Base-by-base conservation (phyloP, 176 grass and related monocot species). In the Metroxylon sagu region DNA sequence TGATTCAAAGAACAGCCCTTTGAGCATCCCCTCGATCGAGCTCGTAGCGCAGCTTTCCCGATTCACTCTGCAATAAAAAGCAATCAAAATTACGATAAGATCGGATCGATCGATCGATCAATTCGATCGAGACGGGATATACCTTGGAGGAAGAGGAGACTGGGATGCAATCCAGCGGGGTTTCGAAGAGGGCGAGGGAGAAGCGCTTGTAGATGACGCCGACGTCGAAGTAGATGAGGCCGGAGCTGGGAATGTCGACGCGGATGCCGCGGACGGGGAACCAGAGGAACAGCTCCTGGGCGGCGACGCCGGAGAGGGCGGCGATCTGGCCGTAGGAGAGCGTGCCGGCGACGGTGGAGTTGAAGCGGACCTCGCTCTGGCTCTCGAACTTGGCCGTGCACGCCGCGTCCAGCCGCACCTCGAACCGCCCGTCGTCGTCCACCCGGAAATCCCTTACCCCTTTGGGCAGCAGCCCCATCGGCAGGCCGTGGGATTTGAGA, bases 201-300 rank as follows among this genome's bases (percentile, higher is more conserved):
- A 50, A 25, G 7, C 61, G 61, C 61, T 64, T 64, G 48, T 64
- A 39, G 43, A 64, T 48, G 48, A 64, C 61, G 14, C 61, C 61
- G 43, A 64, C 61, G 61, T 64, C 61, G 61, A 64, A 64, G 18
- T 64, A 48, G 61, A 64, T 64, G 39, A 64, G 49, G 19, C 61
- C 61, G 18, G 43, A 25, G 19, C n/a, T 19, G 12, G 16, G 3
- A 6, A 25, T 31, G 43, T 64, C 61, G 61, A 64, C 39, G 39
- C 39, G 39, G 61, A 64, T 64, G 61, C 39, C 61, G 19, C 2
- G 61, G 19, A 64, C 61, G 8, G 48, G 61, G 61, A 64, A 64
- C 61, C 61, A 64, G 48, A 64, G 61, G 61, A 64, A 64, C 19
- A 64, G 61, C 18, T 64, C 61, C 61, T 64, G 61, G 1, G 61